Evolutionary conservation across 2,329 filamentous ascomycete genomes (phyloP), one percentile per base, ranked within the genome.

Genomic region (Fusarium circinatum): DNA sequence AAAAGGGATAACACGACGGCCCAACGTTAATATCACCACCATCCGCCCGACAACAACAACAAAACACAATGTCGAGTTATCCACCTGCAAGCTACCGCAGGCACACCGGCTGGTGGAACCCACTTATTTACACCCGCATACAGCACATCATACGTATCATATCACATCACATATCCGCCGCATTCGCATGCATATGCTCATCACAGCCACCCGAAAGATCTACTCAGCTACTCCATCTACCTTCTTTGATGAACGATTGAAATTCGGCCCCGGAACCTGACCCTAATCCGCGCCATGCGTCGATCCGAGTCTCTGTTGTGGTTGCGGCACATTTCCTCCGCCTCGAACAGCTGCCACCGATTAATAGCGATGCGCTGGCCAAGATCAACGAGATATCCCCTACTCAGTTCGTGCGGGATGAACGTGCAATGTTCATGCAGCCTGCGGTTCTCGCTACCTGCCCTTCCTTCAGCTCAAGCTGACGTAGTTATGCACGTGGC

Each of bases 151-250:
- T 70, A 70, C 66, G 54, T 65, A 70, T 70, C 67, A 70, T 65
- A 70, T 68, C 62, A 56, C 65, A 59, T 71, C 71, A 72, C 70
- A 65, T 70, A 71, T 74, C 58, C 64, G 63, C 58, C 64, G 63
- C 71, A 55, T 75, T 63, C 64, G 52, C 71, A 58, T 75, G 71
- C 71, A 74, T 72, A 75, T 75, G 71, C 60, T 24, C 71, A 75
- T 75, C 71, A 75, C 71, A 71, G 68, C 71, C 71, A 73, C 64
- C 63, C 56, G 71, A 69, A 74, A 75, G 70, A 74, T 74, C 71
- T 58, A 49, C 45, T 55, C 51, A 74, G 72, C 71, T 58, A 49
- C 45, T 55, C 51, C 26, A 28, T 42, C 38, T n/a, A 42, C 51
- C 54, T 55, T 62, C 36, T 56, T 55, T 62, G 52, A 70, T 56